These are phyloP conservation scores for Penicillium sp. DNA, from an alignment of 2,329 filamentous ascomycete species.

Conservation along the genomic window DNA sequence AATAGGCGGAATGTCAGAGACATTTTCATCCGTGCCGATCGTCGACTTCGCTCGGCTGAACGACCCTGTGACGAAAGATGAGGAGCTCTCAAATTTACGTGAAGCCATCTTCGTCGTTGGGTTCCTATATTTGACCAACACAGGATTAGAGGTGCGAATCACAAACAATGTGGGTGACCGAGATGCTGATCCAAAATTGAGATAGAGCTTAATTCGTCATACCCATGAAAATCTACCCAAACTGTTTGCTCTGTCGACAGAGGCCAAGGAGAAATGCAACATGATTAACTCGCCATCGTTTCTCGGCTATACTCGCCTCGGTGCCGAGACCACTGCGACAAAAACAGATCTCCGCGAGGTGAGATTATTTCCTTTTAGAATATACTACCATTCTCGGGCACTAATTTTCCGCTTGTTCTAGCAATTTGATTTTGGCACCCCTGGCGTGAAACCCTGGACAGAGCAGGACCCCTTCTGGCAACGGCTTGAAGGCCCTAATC, in stretches of 20 bases:
- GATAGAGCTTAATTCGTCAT: constrained; percentile 23
- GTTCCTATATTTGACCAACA: constrained; percentile 39
- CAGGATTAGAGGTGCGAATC: constrained; percentile 32
- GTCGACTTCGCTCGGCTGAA: constrained; percentile 32
- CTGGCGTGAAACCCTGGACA: constrained; percentile 30
- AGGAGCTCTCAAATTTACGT: constrained; percentile 28
- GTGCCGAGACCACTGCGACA: constrained; percentile 36
- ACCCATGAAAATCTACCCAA: constrained; percentile 26
- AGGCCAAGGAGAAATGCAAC: constrained; percentile 31
- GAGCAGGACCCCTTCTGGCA: constrained; percentile 48
- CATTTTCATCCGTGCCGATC: constrained; percentile 33
- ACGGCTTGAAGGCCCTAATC: constrained; percentile 34
- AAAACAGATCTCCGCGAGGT: constrained; percentile 37
- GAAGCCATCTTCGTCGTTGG: constrained; percentile 39
- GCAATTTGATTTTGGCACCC: constrained; percentile 48
- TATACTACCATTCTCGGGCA: neutral
- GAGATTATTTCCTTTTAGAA: neutral
- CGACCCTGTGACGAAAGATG: constrained; percentile 25
- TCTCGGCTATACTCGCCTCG: constrained; percentile 36
- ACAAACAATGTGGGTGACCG: neutral
- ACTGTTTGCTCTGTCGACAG: constrained; percentile 28
- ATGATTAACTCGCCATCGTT: constrained; percentile 38
- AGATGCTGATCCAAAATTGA: neutral
- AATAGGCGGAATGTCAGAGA: constrained; percentile 21
- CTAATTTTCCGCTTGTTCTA: constrained; percentile 19